Percentiles rank a stretch among this genome's conserved stretches.
Evolutionary conservation across 2,329 filamentous ascomycete species (phyloP).

Genomic region (Nigrograna mackinnonii): DNA sequence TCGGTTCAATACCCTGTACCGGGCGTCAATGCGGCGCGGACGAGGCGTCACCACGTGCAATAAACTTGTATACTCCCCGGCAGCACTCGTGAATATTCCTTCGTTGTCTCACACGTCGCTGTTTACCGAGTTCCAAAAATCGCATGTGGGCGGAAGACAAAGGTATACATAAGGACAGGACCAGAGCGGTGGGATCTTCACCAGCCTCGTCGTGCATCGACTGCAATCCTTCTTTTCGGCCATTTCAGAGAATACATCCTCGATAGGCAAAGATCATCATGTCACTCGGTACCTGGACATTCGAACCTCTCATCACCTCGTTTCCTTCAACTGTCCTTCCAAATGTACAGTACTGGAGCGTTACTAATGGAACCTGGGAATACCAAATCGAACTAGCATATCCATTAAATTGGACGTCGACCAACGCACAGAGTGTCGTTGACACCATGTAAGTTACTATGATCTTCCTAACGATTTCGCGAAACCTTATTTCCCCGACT

Average conservation of each 20-base stretch:
- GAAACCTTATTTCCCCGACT: conserved; percentile 1
- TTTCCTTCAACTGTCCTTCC: conserved; percentile 29
- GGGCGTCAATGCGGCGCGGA: background rate
- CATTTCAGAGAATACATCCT: background rate
- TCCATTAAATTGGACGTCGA: conserved; percentile 36
- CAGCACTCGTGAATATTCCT: background rate
- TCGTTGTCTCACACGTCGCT: background rate
- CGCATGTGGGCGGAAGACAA: background rate
- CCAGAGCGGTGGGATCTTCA: background rate
- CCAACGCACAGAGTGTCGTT: conserved; percentile 21
- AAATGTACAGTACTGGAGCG: conserved; percentile 32
- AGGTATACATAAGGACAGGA: conserved; percentile 5
- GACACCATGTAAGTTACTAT: conserved; percentile 31
- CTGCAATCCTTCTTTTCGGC: background rate
- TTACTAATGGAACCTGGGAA: conserved; percentile 35
- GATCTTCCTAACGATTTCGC: background rate
- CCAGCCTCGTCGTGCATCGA: background rate
- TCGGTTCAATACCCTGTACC: background rate
- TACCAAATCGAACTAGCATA: conserved; percentile 37
- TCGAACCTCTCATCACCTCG: conserved; percentile 24
- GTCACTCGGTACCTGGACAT: conserved; percentile 29
- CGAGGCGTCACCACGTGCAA: conserved; percentile 4
- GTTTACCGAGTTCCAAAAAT: background rate
- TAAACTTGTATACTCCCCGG: conserved; percentile 3
- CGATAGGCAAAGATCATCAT: conserved; percentile 3